Base-by-base conservation (phyloP, 306 rosid species). In the Cicer bijugum region DNA sequence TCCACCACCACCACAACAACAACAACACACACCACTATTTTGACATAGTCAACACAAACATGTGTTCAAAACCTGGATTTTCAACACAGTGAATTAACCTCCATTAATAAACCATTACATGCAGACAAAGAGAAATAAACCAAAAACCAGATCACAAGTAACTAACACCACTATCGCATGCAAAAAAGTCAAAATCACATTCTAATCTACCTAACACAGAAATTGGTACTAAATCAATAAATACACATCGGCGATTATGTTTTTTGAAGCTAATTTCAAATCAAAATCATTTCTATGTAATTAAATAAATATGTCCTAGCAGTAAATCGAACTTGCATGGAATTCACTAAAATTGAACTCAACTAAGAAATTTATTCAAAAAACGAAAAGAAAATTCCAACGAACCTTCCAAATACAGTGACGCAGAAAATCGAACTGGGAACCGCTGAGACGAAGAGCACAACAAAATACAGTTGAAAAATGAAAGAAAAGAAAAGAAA, bases 131-230 rank as follows among this genome's bases (percentile, higher is more conserved):
- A 69, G 16, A 52, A 17, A 28, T 9, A 73, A 78, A 37, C 46
- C 35, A 28, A 74, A 46, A 78, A 76, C 67, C 20, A 82, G 16
- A 82, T 69, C 66, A 55, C 10, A 70, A 47, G 11, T 61, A 71
- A 44, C 23, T 12, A 61, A 53, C 70, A 57, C 40, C 35, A 28
- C 33, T n/a, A 56, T 38, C 68, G 69, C 64, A 77, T 42, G 74
- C 67, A 76, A 53, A 74, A 75, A 55, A 9, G 74, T 28, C 59
- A 75, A 11, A 69, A 37, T 63, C 76, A 12, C 9, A 6, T 42
- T 47, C 50, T 44, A 0, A 4, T n/a, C 74, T 48, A 72, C 4
- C 39, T 28, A 7, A 71, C 50, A 23, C 33, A 39, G 37, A 71
- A 63, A 56, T 10, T 56, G 65, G 42, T 70, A 16, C 75, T 38